phyloP scores from a whole-genome alignment of 495 filamentous ascomycete species.

The Rhypophila decipiens region DNA sequence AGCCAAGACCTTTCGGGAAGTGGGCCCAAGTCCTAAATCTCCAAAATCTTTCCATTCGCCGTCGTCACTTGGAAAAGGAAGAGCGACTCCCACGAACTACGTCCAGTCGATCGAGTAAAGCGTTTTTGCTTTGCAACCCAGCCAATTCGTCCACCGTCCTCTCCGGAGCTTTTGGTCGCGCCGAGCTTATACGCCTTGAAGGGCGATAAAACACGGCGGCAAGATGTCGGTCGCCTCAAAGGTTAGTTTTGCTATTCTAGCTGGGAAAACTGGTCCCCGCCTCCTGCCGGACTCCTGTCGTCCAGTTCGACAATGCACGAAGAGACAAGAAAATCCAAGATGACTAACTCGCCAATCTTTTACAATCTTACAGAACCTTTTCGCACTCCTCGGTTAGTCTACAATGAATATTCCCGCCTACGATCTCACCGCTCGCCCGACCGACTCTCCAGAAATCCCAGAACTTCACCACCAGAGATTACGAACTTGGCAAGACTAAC shows the following conservation, averaged over 20 bases:
- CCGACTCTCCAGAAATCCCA: background rate
- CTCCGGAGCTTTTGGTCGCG: constrained; percentile 18
- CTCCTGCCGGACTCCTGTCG: too few species aligned
- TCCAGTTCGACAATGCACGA: too few species aligned
- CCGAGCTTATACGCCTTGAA: constrained; percentile 18
- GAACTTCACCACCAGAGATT: constrained; percentile 1
- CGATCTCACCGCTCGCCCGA: background rate
- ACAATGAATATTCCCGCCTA: constrained; percentile 2
- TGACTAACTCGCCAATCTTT: constrained; percentile 17
- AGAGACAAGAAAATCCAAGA: too few species aligned
- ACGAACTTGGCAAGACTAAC: background rate
- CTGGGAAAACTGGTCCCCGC: background rate
- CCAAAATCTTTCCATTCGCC: constrained; percentile 14
- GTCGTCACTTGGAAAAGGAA: constrained; percentile 12
- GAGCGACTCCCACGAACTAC: constrained; percentile 7
- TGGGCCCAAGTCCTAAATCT: too few species aligned
- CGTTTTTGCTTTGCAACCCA: constrained; percentile 8
- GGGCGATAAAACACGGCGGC: constrained; percentile 34
- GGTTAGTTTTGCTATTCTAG: constrained; percentile 32
- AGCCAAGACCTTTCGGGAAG: too few species aligned
- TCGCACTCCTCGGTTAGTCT: constrained; percentile 73
- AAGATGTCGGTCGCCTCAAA: constrained; percentile 61
- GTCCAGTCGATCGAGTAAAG: constrained; percentile 13
- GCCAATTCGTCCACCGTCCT: constrained; percentile 3
- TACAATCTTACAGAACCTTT: constrained; percentile 59